Evolutionary conservation across 192 early-diverging fungal genomes (phyloP).

Genomic region (Coemansia sp.): DNA sequence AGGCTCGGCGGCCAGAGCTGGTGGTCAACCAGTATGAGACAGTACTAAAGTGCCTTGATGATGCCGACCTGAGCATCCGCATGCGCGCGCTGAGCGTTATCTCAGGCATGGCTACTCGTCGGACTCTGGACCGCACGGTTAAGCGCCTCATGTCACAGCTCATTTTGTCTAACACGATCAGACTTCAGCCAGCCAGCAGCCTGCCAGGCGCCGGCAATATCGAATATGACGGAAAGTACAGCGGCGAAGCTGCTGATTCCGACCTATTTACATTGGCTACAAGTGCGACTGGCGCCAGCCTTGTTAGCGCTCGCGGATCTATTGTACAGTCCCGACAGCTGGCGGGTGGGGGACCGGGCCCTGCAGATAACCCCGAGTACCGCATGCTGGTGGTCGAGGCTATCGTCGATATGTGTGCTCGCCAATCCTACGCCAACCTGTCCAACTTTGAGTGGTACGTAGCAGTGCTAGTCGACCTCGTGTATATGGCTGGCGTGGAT

Average conservation of each 20-base stretch:
- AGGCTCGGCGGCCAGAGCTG: conserved; percentile 77
- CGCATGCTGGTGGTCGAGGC: conserved; percentile 76
- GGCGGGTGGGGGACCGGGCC: conserved; percentile 5
- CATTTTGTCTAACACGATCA: conserved; percentile 52
- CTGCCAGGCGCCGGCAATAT: neutral
- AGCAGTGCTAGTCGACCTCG: conserved; percentile 72
- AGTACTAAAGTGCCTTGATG: conserved; percentile 85
- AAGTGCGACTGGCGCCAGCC: conserved; percentile 22
- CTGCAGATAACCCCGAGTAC: conserved; percentile 61
- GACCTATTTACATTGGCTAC: neutral
- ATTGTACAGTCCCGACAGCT: conserved; percentile 9
- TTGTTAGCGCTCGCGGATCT: conserved; percentile 30
- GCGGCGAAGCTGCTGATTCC: conserved; percentile 16
- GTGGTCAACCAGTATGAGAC: conserved; percentile 79
- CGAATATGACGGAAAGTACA: conserved; percentile 4
- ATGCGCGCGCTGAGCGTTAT: conserved; percentile 84
- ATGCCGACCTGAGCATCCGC: conserved; percentile 89
- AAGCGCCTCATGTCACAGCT: conserved; percentile 81
- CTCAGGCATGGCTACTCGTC: conserved; percentile 75
- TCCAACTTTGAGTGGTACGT: conserved; percentile 97
- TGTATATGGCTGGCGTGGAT: conserved; percentile 70
- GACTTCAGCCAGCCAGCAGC: conserved; percentile 16
- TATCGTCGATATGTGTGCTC: conserved; percentile 78
- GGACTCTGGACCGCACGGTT: conserved; percentile 77
- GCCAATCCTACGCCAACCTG: conserved; percentile 79